Conservation (phyloP, 441 rosid genomes). For the Populus hybrid region DNA sequence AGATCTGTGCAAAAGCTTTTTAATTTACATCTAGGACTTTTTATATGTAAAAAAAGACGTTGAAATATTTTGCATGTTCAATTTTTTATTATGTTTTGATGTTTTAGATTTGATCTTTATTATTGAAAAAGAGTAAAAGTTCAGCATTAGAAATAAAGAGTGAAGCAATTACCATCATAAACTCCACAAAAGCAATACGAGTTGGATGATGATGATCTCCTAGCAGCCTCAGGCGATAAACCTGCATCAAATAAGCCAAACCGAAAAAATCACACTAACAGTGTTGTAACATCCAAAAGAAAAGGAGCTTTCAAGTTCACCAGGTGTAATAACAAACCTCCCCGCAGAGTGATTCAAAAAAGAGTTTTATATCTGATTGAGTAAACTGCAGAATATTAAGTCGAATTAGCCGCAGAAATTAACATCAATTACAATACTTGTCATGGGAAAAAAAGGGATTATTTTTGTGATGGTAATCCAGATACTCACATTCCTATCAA, state of each 20-base stretch:
- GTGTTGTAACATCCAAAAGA: background rate
- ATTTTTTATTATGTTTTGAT: too few species aligned
- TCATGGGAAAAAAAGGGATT: background rate
- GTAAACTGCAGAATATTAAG: constrained; percentile 45
- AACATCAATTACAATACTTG: constrained; percentile 18
- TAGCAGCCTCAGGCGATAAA: constrained; percentile 81
- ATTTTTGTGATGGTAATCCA: background rate
- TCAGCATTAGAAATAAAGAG: constrained; percentile 3
- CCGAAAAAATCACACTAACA: constrained; percentile 8
- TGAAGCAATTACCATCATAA: constrained; percentile 52
- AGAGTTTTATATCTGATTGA: constrained; percentile 71
- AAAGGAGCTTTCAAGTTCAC: constrained; percentile 6
- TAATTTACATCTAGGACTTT: too few species aligned
- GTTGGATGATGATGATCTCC: constrained; percentile 91
- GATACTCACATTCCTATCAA: constrained; percentile 72
- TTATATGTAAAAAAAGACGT: too few species aligned
- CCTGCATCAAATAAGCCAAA: constrained; percentile 36
- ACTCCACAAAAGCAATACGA: constrained; percentile 93
- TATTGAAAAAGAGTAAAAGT: background rate
- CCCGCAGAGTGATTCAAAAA: constrained; percentile 83
- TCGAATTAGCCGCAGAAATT: background rate
- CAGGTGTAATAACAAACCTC: constrained; percentile 51
- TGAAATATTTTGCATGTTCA: too few species aligned
- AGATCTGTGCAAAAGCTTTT: too few species aligned
- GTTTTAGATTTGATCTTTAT: too few species aligned